These are phyloP conservation scores for Pythium pyrilobum DNA, from an alignment of 352 stramenopile species.

Conservation along the genomic window DNA sequence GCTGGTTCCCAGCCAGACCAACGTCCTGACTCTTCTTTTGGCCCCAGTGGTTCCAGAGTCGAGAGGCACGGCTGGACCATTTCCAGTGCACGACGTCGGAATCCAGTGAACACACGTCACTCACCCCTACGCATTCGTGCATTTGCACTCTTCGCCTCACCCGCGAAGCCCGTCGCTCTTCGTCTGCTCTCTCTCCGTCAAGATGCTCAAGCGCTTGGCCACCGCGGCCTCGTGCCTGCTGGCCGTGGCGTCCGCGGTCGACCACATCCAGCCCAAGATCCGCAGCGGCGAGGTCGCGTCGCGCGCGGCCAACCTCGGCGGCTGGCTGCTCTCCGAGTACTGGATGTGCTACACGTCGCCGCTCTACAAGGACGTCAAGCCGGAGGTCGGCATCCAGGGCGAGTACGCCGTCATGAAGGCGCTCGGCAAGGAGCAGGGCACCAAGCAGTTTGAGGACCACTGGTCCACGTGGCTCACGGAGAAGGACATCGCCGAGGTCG, in stretches of 20 bases:
- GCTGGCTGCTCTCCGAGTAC: slow-evolving; percentile 78
- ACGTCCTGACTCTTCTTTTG: too few species aligned
- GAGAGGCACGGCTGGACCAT: background rate
- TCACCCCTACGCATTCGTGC: slow-evolving; percentile 16
- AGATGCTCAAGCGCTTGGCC: slow-evolving; percentile 9
- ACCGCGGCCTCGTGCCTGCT: slow-evolving; percentile 4
- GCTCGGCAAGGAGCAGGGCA: slow-evolving; percentile 31
- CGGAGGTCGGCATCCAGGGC: slow-evolving; percentile 33
- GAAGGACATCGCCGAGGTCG: slow-evolving; percentile 58
- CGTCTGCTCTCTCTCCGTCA: background rate
- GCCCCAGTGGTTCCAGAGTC: background rate
- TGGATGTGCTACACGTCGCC: slow-evolving; percentile 73
- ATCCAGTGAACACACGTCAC: background rate
- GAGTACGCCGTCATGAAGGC: slow-evolving; percentile 45
- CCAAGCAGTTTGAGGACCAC: slow-evolving; percentile 50
- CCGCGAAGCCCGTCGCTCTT: slow-evolving; percentile 5
- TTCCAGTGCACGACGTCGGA: background rate
- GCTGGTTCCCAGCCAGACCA: too few species aligned
- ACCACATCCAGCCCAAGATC: slow-evolving; percentile 23
- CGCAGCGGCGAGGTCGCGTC: slow-evolving; percentile 30
- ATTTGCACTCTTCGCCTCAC: slow-evolving; percentile 9
- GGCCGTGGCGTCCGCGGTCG: slow-evolving; percentile 3
- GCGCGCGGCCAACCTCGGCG: slow-evolving; percentile 76
- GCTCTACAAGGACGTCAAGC: slow-evolving; percentile 74
- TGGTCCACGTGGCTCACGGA: slow-evolving; percentile 55